Percentiles rank a stretch among this genome's conserved stretches.
Evolutionary conservation across 306 rosid species (phyloP).

Genomic region (Begonia fuchsioides): DNA sequence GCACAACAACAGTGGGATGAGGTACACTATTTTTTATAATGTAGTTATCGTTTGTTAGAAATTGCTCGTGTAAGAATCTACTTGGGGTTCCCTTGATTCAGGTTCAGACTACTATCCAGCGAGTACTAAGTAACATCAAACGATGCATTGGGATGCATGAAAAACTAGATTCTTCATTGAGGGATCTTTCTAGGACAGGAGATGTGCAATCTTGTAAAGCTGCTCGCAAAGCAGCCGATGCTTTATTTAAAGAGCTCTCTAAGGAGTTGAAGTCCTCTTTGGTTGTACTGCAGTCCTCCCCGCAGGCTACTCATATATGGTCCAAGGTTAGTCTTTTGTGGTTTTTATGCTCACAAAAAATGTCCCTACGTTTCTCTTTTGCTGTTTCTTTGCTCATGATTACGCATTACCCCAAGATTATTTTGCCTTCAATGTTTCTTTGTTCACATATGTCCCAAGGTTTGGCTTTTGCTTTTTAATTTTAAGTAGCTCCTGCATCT

Average conservation of each 20-base stretch:
- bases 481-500: no score
- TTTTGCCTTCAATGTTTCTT: no score
- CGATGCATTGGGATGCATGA: slow-evolving; percentile 58
- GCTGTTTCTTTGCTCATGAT: no score
- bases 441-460: no score
- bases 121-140: slow-evolving; percentile 34
- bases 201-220: slow-evolving; percentile 81
- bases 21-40: slow-evolving; percentile 26
- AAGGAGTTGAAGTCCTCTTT: slow-evolving; percentile 66
- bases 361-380: no score
- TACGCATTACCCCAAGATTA: no score
- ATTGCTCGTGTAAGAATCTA: not conserved
- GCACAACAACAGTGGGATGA: slow-evolving; percentile 96
- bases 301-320: slow-evolving; percentile 59
- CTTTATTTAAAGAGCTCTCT: slow-evolving; percentile 64
- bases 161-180: slow-evolving; percentile 78
- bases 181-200: slow-evolving; percentile 82
- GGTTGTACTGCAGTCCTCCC: slow-evolving; percentile 62
- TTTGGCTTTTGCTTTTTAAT: no score
- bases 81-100: slow-evolving; percentile 14
- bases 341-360: not conserved
- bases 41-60: slow-evolving; percentile 3
- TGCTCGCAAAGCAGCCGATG: slow-evolving; percentile 75
- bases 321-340: slow-evolving; percentile 47
- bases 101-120: slow-evolving; percentile 66